phyloP scores from a whole-genome alignment of 78 protist species.

The Chrysochromulina tobinii region DNA sequence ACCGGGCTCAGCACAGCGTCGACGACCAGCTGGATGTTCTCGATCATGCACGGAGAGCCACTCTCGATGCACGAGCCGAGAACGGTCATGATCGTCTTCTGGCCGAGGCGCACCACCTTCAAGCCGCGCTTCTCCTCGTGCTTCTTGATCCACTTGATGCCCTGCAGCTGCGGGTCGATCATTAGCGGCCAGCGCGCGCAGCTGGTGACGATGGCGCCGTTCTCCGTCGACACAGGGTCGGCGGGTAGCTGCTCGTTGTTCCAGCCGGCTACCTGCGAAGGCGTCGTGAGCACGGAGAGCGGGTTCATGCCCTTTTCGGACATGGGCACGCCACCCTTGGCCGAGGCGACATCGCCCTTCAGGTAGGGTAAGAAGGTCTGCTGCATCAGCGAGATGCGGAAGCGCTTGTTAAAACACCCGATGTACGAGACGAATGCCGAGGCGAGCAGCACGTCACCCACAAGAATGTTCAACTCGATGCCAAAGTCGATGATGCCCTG shows the following conservation, averaged over 20 bases:
- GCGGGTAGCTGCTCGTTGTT: constrained; percentile 81
- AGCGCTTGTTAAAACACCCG: constrained; percentile 74
- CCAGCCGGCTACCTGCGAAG: constrained; percentile 80
- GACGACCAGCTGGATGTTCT: constrained; percentile 58
- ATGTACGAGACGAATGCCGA: constrained; percentile 76
- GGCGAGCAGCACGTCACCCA: constrained; percentile 75
- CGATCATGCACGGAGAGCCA: constrained; percentile 63
- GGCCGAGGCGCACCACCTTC: constrained; percentile 35
- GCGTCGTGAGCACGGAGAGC: constrained; percentile 43
- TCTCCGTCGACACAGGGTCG: constrained; percentile 84
- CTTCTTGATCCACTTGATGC: constrained; percentile 57
- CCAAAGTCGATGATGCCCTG: constrained; percentile 32
- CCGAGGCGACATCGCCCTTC: constrained; percentile 5
- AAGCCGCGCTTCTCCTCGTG: constrained; percentile 48
- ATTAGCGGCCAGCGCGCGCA: constrained; percentile 88
- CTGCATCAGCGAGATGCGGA: constrained; percentile 43
- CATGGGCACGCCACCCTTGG: constrained; percentile 40
- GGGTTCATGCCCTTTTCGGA: constrained; percentile 14
- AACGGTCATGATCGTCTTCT: constrained; percentile 11
- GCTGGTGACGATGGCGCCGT: constrained; percentile 69
- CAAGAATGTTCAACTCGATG: constrained; percentile 6
- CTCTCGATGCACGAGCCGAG: background rate
- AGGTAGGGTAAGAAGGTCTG: constrained; percentile 42
- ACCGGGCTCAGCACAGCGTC: constrained; percentile 74
- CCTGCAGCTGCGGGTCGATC: constrained; percentile 92